phyloP scores from a whole-genome alignment of 805 yeast genomes.

The Candida methanosorbosa region DNA sequence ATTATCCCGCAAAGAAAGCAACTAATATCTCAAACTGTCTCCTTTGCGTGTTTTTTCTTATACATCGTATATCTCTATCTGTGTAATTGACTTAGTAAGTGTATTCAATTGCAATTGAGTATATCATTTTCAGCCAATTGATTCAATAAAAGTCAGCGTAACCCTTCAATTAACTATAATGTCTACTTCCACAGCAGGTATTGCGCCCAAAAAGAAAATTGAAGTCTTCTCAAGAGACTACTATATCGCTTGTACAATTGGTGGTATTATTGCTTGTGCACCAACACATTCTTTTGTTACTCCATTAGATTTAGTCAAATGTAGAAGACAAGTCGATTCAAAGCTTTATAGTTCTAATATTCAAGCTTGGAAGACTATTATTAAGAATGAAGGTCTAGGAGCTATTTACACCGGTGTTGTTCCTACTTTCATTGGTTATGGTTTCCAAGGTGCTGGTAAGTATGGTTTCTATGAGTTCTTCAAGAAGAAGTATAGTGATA shows the following conservation, averaged over 20 bases:
- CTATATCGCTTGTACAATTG: conserved; percentile 65
- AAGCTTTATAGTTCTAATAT: conserved; percentile 63
- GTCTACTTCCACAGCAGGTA: not conserved
- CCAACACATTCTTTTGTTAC: conserved; percentile 93
- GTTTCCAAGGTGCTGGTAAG: conserved; percentile 95
- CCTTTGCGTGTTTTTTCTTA: no score
- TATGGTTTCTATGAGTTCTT: conserved; percentile 92
- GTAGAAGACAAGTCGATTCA: conserved; percentile 84
- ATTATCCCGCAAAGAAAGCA: no score
- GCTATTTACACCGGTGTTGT: conserved; percentile 84
- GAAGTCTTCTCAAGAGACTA: conserved; percentile 53
- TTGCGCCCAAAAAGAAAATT: conserved; percentile 26
- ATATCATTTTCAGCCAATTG: no score
- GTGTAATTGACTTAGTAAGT: no score
- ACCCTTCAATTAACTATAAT: no score
- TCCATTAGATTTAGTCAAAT: conserved; percentile 88
- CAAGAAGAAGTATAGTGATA: conserved; percentile 66
- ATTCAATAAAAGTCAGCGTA: no score
- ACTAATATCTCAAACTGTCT: no score
- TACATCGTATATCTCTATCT: no score
- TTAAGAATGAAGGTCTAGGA: conserved; percentile 63
- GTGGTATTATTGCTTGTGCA: conserved; percentile 86
- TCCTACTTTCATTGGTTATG: conserved; percentile 88
- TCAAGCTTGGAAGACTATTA: conserved; percentile 74
- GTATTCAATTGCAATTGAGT: no score